Conservation (phyloP, 331 rosid genomes). For the Quercus tomentella region DNA sequence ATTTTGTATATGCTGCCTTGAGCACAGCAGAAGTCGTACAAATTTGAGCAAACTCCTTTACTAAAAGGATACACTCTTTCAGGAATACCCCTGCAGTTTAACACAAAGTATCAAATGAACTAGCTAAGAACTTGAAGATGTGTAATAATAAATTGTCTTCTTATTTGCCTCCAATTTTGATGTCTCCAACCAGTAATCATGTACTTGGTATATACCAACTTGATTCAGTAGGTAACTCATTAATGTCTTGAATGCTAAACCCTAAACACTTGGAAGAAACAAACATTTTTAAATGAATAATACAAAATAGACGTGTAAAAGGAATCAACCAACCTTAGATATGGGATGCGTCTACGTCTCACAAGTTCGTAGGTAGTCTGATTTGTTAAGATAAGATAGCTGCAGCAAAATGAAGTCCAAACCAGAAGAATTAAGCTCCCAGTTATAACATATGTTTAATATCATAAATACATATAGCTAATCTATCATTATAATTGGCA, state of each 20-base stretch:
- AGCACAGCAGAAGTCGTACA: slow-evolving; percentile 71
- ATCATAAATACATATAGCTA: neutral
- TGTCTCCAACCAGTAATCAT: neutral
- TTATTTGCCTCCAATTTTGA: neutral
- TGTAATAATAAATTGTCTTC: neutral
- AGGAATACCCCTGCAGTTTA: slow-evolving; percentile 61
- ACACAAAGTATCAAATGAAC: neutral
- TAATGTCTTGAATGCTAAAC: too few species aligned
- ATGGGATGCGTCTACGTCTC: slow-evolving; percentile 85
- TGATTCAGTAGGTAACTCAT: neutral
- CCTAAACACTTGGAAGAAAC: neutral
- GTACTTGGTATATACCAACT: neutral
- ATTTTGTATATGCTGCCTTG: slow-evolving; percentile 26
- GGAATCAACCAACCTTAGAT: slow-evolving; percentile 67
- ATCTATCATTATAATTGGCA: neutral
- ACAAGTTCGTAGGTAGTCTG: slow-evolving; percentile 94
- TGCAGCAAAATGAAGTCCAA: slow-evolving; percentile 31
- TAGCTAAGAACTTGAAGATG: neutral
- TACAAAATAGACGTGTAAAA: slow-evolving; percentile 1
- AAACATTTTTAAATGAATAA: neutral
- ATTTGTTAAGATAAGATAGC: slow-evolving; percentile 87
- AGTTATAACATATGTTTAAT: neutral
- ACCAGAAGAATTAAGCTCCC: neutral
- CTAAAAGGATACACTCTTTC: slow-evolving; percentile 93
- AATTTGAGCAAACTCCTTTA: slow-evolving; percentile 64